Evolutionary conservation across 257 asterid genomes (phyloP), one percentile per base, ranked within the genome.

Genomic region (Rhazya stricta): DNA sequence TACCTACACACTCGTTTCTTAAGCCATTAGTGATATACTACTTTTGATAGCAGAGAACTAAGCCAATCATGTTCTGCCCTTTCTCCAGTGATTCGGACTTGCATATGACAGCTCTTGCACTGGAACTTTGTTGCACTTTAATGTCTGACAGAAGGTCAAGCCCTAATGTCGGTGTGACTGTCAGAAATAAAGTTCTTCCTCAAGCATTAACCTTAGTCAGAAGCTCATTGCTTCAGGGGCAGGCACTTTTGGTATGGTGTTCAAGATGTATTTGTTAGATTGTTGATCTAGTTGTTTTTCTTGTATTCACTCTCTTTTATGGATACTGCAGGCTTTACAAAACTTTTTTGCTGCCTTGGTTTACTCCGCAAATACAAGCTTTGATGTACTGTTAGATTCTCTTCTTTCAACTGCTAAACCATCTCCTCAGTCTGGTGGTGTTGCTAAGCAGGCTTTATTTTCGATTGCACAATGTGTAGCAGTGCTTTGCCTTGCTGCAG

Each of bases 401-500:
- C 99, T 95, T 77, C 96, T 95, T 83, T 89, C 96, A 79, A 87
- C 99, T 81, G 94, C 97, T 58, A 91, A 91, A 83, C 85, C 96
- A 81, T 88, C 97, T 78, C 80, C 89, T 45, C 96, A 86, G 84
- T 83, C 96, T 81, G 96, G 97, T 32, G 91, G 91, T 80, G 90
- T 95, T 83, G 96, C 98, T 70, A 95, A 92, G 79, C 99, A 95
- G 89, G 98, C 99, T 79, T 83, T 95, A 58, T 95, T 90, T 85
- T 93, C 98, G 16, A 86, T 91, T 73, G 99, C 98, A 67, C 94
- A 88, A 83, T 95, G 99, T 81, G 97, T 95, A 80, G 99, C 99
- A 62, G 99, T 92, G 82, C 96, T 95, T 77, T 92, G 97, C 84
- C 97, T 95, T 84, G 98, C 97, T 76, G 98, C 96, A 2, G 99